Base-by-base conservation (phyloP, 2,329 filamentous ascomycete genomes). In the Aspergillus sp. region DNA sequence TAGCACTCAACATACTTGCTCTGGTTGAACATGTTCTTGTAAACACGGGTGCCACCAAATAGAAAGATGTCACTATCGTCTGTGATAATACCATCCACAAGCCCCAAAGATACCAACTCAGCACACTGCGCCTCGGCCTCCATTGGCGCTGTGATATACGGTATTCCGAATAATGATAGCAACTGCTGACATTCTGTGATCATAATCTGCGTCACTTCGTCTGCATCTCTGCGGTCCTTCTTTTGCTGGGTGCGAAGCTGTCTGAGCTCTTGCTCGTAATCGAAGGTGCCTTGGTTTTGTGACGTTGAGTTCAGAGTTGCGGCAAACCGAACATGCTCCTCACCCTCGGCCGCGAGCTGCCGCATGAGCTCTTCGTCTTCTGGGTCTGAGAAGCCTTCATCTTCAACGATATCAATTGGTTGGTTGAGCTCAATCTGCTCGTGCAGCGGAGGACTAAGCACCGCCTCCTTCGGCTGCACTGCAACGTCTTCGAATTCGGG, bases 1-100 rank as follows among this genome's bases (percentile, higher is more conserved):
- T 98, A 99, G 76, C 95, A 98, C 76, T 99, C 95, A 42, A 99
- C 95, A 66, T 91, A 96, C 72, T 99, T 99, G 74, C 95, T 95
- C 66, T 91, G 89, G 75, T 97, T 99, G 81, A 99, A 99, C 92
- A 99, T 96, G 79, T 99, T 99, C 75, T 99, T 99, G 81, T 99
- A 99, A 20, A 99, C 89, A 17, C 93, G 84, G 0, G 92, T 99
- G 38, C 95, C 96, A 17, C 95, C 96, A 73, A 99, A 99, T 1
- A 99, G 83, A 69, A 99, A 99, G 0, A 89, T 96, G 78, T 99
- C 95, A 3, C 90, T 96, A 71, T 99, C 95, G 68, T 99, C 95
- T 0, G 96, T 99, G 30, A 99, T 93, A 60, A 99, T 96, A 12
- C 96, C 95, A 71, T 99, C 96, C 8, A 99, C 96, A 0, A 98